These are phyloP conservation scores for Polytrichum commune DNA, from an alignment of 225 moss, liverwort and hornwort genomes.

Conservation along the genomic window DNA sequence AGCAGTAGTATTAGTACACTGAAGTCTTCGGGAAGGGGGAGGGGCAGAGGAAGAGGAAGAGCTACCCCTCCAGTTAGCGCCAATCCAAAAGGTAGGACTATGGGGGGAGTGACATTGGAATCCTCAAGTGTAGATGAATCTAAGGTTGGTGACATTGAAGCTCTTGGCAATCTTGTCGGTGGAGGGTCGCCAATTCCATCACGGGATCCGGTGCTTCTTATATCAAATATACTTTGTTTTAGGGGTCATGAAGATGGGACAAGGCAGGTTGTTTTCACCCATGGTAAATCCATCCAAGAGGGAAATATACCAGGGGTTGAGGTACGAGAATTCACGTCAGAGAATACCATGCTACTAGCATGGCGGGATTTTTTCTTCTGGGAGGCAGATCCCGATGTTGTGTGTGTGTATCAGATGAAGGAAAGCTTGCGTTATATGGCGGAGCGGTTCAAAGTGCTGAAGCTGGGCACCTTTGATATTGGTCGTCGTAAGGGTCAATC, in stretches of 20 bases:
- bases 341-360: conserved; percentile 45
- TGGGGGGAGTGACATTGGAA: conserved; percentile 18
- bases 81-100: conserved; percentile 19
- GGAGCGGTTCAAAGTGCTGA: conserved; percentile 56
- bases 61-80: conserved; percentile 26
- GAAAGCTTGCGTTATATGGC: conserved; percentile 55
- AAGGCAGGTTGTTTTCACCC: conserved; percentile 43
- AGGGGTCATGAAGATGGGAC: conserved; percentile 30
- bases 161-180: conserved; percentile 28
- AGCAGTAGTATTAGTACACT: conserved; percentile 20
- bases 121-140: conserved; percentile 17
- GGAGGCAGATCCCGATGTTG: conserved; percentile 62
- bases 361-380: conserved; percentile 52
- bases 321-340: conserved; percentile 40
- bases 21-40: conserved; percentile 33
- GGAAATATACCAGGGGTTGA: conserved; percentile 50
- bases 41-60: conserved; percentile 41
- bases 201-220: conserved; percentile 59
- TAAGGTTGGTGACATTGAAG: conserved; percentile 38
- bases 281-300: conserved; percentile 29
- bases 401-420: conserved; percentile 65
- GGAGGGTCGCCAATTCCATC: conserved; percentile 56
- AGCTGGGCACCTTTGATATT: conserved; percentile 57
- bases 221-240: conserved; percentile 48
- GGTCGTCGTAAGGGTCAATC: conserved; percentile 53